These are phyloP conservation scores for Quercus tomentella DNA, from an alignment of 331 rosid species.

Conservation along the genomic window DNA sequence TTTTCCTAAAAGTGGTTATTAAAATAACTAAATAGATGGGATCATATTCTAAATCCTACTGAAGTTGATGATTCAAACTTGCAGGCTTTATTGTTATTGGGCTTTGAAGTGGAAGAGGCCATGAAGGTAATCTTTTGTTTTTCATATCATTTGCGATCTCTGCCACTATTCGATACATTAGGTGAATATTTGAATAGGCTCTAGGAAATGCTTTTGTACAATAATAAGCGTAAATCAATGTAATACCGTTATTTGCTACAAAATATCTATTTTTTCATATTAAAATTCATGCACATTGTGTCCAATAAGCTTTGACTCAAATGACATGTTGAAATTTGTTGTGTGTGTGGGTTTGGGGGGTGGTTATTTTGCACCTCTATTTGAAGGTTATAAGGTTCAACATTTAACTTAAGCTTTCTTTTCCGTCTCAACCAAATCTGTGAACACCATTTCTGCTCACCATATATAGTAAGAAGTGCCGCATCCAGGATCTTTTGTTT, in stretches of 20 bases:
- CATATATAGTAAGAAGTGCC: neutral
- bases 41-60: neutral
- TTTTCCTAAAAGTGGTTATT: neutral
- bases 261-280: no score
- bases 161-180: no score
- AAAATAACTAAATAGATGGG: neutral
- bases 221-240: no score
- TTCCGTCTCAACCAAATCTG: neutral
- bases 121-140: slow-evolving; percentile 47
- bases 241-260: no score
- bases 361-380: no score
- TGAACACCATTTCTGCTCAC: neutral
- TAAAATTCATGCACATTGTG: no score
- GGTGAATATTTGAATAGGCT: no score
- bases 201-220: no score
- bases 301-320: no score
- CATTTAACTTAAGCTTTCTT: neutral
- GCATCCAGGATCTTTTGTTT: neutral
- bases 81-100: slow-evolving; percentile 81
- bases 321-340: no score
- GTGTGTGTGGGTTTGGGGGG: neutral
- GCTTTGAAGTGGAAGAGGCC: slow-evolving; percentile 70
- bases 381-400: no score
- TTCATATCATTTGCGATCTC: neutral
- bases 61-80: neutral